Evolutionary conservation across 352 stramenopile genomes (phyloP), one percentile per base, ranked within the genome.

Genomic region (Plasmopara muralis): DNA sequence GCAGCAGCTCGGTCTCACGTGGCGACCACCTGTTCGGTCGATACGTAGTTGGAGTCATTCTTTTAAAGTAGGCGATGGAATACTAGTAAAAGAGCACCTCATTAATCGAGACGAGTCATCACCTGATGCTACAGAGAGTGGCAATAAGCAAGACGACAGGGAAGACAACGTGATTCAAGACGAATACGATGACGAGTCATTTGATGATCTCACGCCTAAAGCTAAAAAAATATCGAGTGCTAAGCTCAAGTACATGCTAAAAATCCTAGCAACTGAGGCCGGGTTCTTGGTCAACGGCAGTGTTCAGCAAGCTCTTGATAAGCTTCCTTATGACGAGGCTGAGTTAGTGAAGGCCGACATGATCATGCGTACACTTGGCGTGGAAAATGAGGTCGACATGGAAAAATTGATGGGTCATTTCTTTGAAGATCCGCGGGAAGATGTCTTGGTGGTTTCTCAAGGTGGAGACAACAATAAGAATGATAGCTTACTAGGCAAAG

Each of bases 211-310:
- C n/a, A 53, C 74, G 7, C 64, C 62, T 1, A 46, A 54, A 0
- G 68, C 79, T 33, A 72, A 73, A 47, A 82, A 87, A 51, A 83
- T 96, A 55, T 86, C 80, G 18, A 75, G 82, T 9, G 60, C 69
- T 0, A 94, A 95, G 55, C 65, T 97, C 38, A 90, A 92, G 62
- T 79, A 88, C 56, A 94, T 96, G 79, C 70, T 96, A 34, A 79
- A 85, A 60, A 69, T 97, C 59, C 63, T 97, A 6, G 70, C 82
- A 0, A 67, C 67, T 2, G 89, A 97, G 54, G 87, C 88, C 8
- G 88, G 84, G 0, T 97, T 97, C 47, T 62, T 97, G 7, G 77
- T 97, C 10, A 87, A 95, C 33, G 57, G 68, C 6, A 89, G 62
- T 43, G 77, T 95, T 5, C 74, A 86, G 33, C 71, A 92, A 43